Percentiles rank a stretch among this genome's conserved stretches.
phyloP scores from a whole-genome alignment of 768 basidiomycete genomes.

The Tricholomella constricta region DNA sequence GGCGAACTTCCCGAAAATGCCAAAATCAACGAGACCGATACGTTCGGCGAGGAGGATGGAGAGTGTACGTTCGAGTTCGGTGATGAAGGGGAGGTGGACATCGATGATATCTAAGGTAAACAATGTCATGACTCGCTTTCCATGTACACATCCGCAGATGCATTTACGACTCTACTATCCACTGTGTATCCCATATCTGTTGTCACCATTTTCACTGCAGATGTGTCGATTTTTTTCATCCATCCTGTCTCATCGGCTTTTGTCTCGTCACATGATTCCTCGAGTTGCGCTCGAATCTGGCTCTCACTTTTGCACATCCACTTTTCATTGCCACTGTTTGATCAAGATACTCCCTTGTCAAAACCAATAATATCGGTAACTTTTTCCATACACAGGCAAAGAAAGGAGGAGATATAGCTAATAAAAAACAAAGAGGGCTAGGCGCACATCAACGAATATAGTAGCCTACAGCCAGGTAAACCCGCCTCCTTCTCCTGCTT shows the following conservation, averaged over 20 bases:
- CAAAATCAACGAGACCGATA: constrained; percentile 96
- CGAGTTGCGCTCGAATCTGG: too few species aligned
- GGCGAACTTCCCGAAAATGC: constrained; percentile 96
- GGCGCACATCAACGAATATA: too few species aligned
- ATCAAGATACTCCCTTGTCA: too few species aligned
- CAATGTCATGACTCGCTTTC: background rate
- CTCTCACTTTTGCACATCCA: too few species aligned
- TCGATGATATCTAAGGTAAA: constrained; percentile 76
- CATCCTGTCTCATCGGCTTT: background rate
- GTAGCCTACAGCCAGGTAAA: too few species aligned
- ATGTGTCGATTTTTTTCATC: constrained; percentile 5
- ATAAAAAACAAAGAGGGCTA: too few species aligned
- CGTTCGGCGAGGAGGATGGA: constrained; percentile 87
- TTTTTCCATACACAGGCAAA: too few species aligned
- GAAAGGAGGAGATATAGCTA: too few species aligned
- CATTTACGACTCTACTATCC: constrained; percentile 9
- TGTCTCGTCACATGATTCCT: background rate
- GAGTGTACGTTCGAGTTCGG: constrained; percentile 91
- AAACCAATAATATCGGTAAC: too few species aligned
- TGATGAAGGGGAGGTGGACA: constrained; percentile 86
- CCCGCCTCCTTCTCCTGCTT: too few species aligned
- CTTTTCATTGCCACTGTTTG: too few species aligned
- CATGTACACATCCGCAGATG: constrained; percentile 11
- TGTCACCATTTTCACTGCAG: constrained; percentile 15
- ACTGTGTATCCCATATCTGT: constrained; percentile 6